Percentiles rank a stretch among this genome's conserved stretches.
Conservation (phyloP, 371 early-diverging fungal genomes). For the Amoeboaphelidium protococcarum region DNA sequence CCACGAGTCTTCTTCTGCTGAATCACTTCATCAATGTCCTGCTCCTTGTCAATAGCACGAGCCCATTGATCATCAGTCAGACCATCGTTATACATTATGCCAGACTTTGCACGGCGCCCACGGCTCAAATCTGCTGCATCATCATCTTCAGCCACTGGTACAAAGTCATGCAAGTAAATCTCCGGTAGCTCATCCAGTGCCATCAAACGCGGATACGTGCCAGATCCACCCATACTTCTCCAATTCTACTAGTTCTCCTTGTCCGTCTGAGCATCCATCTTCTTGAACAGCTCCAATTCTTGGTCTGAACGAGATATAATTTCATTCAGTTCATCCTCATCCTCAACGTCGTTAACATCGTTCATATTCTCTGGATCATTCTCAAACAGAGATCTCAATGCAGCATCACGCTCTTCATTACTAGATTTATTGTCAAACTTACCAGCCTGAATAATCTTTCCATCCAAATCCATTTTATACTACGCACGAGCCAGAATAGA, state of each 20-base stretch:
- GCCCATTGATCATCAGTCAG: slow-evolving; percentile 83
- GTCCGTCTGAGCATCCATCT: slow-evolving; percentile 37
- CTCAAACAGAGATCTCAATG: slow-evolving; percentile 58
- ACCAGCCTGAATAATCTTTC: slow-evolving; percentile 95
- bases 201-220: slow-evolving; percentile 39
- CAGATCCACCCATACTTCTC: slow-evolving; percentile 16
- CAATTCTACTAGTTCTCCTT: slow-evolving; percentile 13
- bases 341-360: slow-evolving; percentile 4
- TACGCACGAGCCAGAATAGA: slow-evolving; percentile 84
- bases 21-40: slow-evolving; percentile 15
- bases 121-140: slow-evolving; percentile 31
- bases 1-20: slow-evolving; percentile 4
- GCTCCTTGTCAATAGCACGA: slow-evolving; percentile 24
- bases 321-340: slow-evolving; percentile 55
- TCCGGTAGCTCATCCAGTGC: slow-evolving; percentile 65
- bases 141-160: slow-evolving; percentile 10
- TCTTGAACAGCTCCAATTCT: slow-evolving; percentile 34
- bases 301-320: slow-evolving; percentile 44
- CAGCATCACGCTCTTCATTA: slow-evolving; percentile 67
- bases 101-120: slow-evolving; percentile 32
- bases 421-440: slow-evolving; percentile 92
- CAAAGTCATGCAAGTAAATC: slow-evolving; percentile 30
- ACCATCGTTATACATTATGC: slow-evolving; percentile 48
- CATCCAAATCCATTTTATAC: slow-evolving; percentile 83
- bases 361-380: slow-evolving; percentile 49